These are phyloP conservation scores for Suillus occidentalis DNA, from an alignment of 768 basidiomycete genomes.

Conservation along the genomic window DNA sequence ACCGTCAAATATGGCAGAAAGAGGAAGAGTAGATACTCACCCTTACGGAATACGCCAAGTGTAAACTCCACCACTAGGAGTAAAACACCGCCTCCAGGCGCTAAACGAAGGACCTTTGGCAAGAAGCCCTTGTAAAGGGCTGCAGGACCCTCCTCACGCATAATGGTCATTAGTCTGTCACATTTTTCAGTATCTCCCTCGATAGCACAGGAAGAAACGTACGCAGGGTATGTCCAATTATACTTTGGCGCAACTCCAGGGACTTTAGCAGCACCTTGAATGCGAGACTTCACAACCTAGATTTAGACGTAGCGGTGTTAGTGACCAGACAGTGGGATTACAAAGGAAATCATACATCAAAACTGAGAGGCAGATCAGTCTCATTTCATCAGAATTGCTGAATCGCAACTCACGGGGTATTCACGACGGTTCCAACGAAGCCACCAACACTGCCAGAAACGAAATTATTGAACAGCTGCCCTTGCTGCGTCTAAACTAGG, in stretches of 20 bases:
- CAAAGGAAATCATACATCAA: constrained; percentile 40
- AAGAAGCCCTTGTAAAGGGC: constrained; percentile 95
- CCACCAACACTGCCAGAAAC: constrained; percentile 89
- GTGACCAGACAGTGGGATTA: neutral
- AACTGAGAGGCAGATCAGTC: constrained; percentile 29
- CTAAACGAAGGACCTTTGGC: constrained; percentile 92
- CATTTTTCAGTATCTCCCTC: neutral
- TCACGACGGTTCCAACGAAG: constrained; percentile 83
- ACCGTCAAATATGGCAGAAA: neutral
- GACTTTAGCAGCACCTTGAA: constrained; percentile 69
- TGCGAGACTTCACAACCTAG: constrained; percentile 94
- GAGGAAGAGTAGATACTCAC: constrained; percentile 36
- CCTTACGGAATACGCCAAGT: constrained; percentile 70
- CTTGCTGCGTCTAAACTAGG: constrained; percentile 55
- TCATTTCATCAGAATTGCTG: constrained; percentile 9
- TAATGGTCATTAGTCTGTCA: constrained; percentile 63
- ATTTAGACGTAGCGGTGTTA: neutral
- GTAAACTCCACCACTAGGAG: constrained; percentile 93
- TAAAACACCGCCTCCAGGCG: constrained; percentile 93
- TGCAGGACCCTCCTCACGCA: constrained; percentile 81
- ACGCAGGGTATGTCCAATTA: constrained; percentile 94
- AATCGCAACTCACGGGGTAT: constrained; percentile 72
- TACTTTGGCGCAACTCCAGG: constrained; percentile 83
- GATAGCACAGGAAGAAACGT: constrained; percentile 15
- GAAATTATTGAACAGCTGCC: constrained; percentile 86